Base-by-base conservation (phyloP, 73 alveolate genomes). In the Diophrys appendiculata region DNA sequence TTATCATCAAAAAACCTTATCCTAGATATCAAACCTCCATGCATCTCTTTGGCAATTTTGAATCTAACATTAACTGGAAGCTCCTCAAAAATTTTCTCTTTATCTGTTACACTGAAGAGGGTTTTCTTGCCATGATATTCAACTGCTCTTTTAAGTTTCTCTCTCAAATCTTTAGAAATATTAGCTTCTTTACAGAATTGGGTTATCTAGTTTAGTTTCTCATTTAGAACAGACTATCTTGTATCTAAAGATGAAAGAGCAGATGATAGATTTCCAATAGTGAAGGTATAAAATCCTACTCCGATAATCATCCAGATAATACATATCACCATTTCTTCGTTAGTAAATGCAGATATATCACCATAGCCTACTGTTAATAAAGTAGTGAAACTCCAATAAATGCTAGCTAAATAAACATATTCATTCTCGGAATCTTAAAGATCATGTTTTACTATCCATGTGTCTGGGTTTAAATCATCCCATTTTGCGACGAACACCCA, bases 321-420 rank as follows among this genome's bases (percentile, higher is more conserved):
- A 25, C 88, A 68, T 0, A 90, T 55, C 30, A 64, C 30, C 81
- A 72, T 67, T 73, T 90, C 96, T 25, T 30, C 82, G 26, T 71
- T 80, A 14, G 96, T 90, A 22, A 2, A 33, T 0, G 96, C 93
- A 1, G 72, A 29, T 0, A 90, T 74, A 55, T 90, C 96, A 0
- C 96, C 96, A 60, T 77, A 90, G 0, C 96, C 96, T 0, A 90
- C 96, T 0, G 94, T 86, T 0, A 85, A 68, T 2, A 87, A 53
- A 0, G 92, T 80, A 31, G 88, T 77, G 33, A 80, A 52, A 2
- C 92, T 80, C 88, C 92, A 90, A 65, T 90, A 90, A 24, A 90
- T 60, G 23, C 90, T 32, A 0, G 90, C 78, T 52, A 90, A 27
- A 35, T 90, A 90, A 18, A 77, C 54, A 0, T 72, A n/a, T 31